These are phyloP conservation scores for Myrica gale DNA, from an alignment of 306 rosid species.

Conservation along the genomic window DNA sequence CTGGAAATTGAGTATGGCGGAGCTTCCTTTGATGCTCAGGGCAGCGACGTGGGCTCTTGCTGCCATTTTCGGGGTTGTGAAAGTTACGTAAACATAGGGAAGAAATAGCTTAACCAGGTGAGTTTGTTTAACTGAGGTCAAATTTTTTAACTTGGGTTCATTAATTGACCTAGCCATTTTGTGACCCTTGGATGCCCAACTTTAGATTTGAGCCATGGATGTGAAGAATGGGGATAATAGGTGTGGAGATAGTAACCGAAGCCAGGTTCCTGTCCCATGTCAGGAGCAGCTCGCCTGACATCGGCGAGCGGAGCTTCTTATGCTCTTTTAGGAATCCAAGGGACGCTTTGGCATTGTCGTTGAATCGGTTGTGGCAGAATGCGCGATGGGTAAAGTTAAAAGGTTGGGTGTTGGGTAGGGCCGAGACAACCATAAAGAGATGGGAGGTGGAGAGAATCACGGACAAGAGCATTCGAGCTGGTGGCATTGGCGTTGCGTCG, in stretches of 20 bases:
- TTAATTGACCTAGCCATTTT: no score
- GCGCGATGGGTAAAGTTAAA: neutral
- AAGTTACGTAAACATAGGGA: slow-evolving; percentile 32
- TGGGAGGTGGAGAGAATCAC: neutral
- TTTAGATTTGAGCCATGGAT: no score
- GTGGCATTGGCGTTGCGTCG: neutral
- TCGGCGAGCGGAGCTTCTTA: neutral
- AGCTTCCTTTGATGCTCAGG: slow-evolving; percentile 70
- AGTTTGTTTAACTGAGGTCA: no score
- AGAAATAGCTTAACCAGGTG: no score
- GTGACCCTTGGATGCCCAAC: no score
- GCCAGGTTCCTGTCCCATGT: no score
- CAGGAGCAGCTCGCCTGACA: no score
- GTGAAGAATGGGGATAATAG: no score
- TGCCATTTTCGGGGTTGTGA: slow-evolving; percentile 82
- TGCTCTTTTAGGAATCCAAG: neutral
- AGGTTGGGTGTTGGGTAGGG: neutral
- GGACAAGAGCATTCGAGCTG: neutral
- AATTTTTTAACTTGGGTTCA: no score
- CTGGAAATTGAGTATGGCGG: slow-evolving; percentile 90
- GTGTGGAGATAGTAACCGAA: no score
- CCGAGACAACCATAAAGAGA: neutral
- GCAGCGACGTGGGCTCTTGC: slow-evolving; percentile 97
- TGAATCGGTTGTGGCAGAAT: no score
- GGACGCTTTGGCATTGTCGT: no score